Conservation (phyloP, 768 basidiomycete species). For the Leccinum arenicola region DNA sequence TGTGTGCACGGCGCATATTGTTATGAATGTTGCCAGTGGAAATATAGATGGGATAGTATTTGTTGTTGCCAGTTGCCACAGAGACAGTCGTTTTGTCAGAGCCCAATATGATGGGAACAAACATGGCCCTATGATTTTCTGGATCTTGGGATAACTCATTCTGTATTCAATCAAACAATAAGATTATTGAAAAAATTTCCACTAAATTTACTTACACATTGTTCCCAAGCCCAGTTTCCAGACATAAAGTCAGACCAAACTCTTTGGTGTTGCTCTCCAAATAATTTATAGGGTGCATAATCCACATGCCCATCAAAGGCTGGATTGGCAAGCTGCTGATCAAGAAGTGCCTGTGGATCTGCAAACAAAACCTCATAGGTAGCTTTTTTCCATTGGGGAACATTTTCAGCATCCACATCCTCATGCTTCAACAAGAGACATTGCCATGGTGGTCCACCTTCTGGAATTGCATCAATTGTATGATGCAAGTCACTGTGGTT, state of each 20-base stretch:
- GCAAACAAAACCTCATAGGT: background rate
- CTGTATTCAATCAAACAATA: background rate
- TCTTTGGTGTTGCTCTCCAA: background rate
- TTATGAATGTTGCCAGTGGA: background rate
- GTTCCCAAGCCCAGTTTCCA: background rate
- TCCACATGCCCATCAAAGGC: background rate
- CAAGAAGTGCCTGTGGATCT: background rate
- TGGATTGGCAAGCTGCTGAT: background rate
- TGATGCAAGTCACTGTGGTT: background rate
- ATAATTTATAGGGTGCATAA: background rate
- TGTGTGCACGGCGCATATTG: background rate
- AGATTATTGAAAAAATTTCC: background rate
- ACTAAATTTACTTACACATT: background rate
- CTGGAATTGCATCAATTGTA: background rate
- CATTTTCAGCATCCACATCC: background rate
- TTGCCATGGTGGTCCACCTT: background rate
- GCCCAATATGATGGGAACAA: background rate
- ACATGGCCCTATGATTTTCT: background rate
- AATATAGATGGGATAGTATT: background rate
- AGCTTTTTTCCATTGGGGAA: background rate
- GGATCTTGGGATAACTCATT: background rate
- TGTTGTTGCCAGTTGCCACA: background rate
- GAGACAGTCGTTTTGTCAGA: background rate
- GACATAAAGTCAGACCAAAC: background rate
- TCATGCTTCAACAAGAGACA: background rate